Percentiles rank a stretch among this genome's conserved stretches.
These are phyloP conservation scores for Yarrowia sp. DNA, from an alignment of 805 yeast genomes.

Conservation along the genomic window DNA sequence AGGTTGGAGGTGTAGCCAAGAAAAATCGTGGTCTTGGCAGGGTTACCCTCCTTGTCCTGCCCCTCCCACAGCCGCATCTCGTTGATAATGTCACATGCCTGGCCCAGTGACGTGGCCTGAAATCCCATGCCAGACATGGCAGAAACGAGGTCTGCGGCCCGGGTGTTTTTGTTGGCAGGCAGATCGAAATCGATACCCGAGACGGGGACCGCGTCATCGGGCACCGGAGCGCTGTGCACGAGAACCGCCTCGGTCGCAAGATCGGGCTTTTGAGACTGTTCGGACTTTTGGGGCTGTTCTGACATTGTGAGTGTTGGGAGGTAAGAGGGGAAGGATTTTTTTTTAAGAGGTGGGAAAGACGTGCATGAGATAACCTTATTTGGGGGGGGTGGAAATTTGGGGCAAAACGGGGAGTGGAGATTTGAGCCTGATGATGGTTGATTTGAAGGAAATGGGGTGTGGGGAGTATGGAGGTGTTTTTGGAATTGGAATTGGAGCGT, in stretches of 20 bases:
- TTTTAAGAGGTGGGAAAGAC: background rate
- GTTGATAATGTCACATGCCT: slow-evolving; percentile 91
- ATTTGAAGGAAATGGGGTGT: too few relatives aligned
- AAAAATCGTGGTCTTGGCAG: slow-evolving; percentile 86
- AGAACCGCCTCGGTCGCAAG: slow-evolving; percentile 91
- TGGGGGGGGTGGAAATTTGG: background rate
- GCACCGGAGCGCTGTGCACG: slow-evolving; percentile 83
- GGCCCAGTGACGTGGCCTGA: slow-evolving; percentile 86
- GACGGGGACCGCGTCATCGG: slow-evolving; percentile 78
- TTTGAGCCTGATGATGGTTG: too few relatives aligned
- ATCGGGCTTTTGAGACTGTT: slow-evolving; percentile 55
- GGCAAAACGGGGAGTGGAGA: too few relatives aligned
- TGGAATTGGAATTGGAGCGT: too few relatives aligned
- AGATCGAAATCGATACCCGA: slow-evolving; percentile 89
- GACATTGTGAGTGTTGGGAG: slow-evolving; percentile 1
- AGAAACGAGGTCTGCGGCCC: slow-evolving; percentile 76
- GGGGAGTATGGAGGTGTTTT: too few relatives aligned
- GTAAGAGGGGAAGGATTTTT: background rate
- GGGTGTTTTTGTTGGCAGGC: slow-evolving; percentile 75
- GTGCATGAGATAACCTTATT: slow-evolving; percentile 1
- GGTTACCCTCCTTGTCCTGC: slow-evolving; percentile 61
- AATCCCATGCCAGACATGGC: slow-evolving; percentile 97
- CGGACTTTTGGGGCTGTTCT: slow-evolving; percentile 55
- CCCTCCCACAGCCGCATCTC: slow-evolving; percentile 96
- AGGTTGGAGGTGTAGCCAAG: slow-evolving; percentile 96